A percentile compares a stretch with the other conserved stretches of the same genome.
Evolutionary conservation across 208 protist species (phyloP).

Genomic region (Vickermania spadyakhi): DNA sequence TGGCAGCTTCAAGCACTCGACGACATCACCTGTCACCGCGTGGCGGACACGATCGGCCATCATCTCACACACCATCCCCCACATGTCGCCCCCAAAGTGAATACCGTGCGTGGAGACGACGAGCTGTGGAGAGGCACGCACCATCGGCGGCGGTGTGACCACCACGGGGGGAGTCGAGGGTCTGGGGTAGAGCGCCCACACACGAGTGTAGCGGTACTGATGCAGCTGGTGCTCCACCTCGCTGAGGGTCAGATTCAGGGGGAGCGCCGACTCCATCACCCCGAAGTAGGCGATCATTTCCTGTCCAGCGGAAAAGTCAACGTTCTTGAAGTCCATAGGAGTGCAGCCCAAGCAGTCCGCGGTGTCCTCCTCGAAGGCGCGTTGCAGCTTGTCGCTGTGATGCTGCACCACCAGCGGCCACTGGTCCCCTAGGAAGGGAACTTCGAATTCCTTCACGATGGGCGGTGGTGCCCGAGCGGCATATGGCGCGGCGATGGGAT

Average conservation of each 20-base stretch:
- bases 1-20: not conserved
- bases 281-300: not conserved
- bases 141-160: not conserved
- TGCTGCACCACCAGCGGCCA: slow-evolving; percentile 12
- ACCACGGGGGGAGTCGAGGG: no score
- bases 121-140: not conserved
- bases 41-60: not conserved
- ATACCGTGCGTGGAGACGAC: not conserved
- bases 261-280: not conserved
- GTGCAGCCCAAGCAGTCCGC: slow-evolving; percentile 1
- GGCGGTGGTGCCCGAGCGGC: not conserved
- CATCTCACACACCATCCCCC: not conserved
- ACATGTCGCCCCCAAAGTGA: not conserved
- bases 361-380: slow-evolving; percentile 15
- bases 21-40: not conserved
- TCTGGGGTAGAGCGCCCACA: slow-evolving; percentile 2
- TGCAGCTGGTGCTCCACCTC: not conserved
- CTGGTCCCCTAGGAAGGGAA: slow-evolving; percentile 23
- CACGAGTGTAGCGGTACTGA: not conserved
- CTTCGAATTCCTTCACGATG: slow-evolving; percentile 11
- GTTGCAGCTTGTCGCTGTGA: slow-evolving; percentile 13
- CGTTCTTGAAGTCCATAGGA: not conserved
- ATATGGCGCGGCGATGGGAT: slow-evolving; percentile 3
- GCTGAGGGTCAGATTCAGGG: not conserved
- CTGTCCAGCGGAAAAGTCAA: not conserved